These are phyloP conservation scores for Knoxdaviesia proteae DNA, from an alignment of 2,329 filamentous ascomycete genomes.

Conservation along the genomic window DNA sequence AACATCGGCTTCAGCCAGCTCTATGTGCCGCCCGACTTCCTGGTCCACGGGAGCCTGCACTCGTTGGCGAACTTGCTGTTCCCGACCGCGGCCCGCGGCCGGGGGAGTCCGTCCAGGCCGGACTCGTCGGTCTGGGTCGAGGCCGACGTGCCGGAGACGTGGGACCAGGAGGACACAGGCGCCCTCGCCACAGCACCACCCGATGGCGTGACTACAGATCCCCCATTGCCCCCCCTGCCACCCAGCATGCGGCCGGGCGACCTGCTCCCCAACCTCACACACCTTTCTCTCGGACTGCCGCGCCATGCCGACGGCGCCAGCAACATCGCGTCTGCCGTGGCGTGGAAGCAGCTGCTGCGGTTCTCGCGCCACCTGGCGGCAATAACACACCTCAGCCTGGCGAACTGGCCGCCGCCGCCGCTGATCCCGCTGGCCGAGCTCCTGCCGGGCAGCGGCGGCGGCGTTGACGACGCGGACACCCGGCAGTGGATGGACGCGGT, in stretches of 20 bases:
- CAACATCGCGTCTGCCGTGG: slow-evolving; percentile 11
- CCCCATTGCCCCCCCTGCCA: slow-evolving; percentile 2
- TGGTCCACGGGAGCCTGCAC: too few species aligned
- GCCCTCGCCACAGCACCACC: not conserved
- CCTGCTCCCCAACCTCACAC: slow-evolving; percentile 35
- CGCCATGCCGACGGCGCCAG: slow-evolving; percentile 2
- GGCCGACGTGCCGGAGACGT: not conserved
- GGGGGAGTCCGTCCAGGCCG: too few species aligned
- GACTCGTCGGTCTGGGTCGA: too few species aligned
- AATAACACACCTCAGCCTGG: slow-evolving; percentile 39
- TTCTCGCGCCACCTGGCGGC: slow-evolving; percentile 29
- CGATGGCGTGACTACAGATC: slow-evolving; percentile 10
- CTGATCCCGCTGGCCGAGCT: slow-evolving; percentile 32
- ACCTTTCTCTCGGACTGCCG: slow-evolving; percentile 33
- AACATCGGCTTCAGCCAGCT: too few species aligned
- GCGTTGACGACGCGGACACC: too few species aligned
- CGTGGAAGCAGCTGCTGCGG: slow-evolving; percentile 36
- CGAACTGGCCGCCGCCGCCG: slow-evolving; percentile 39
- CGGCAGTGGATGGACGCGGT: slow-evolving; percentile 31
- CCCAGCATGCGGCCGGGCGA: slow-evolving; percentile 11
- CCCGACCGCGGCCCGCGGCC: not conserved
- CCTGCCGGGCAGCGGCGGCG: too few species aligned
- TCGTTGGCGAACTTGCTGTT: not conserved
- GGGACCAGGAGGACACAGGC: not conserved
- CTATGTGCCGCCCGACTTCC: too few species aligned